Base-by-base conservation (phyloP, 1,139 yeast species). In the Geotrichum bryndzae region DNA sequence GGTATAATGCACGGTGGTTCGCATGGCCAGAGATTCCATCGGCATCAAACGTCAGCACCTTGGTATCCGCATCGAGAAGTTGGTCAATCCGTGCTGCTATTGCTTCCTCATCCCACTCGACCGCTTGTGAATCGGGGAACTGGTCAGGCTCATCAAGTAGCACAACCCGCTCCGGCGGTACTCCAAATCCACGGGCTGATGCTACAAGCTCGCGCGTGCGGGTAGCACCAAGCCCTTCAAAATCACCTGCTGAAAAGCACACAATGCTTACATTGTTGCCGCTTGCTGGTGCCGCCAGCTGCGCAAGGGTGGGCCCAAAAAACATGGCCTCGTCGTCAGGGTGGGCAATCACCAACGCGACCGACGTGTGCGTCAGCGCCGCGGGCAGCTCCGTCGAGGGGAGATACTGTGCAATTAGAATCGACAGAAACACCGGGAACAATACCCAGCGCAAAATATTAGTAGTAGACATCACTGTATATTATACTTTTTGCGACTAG, bases 281-380 rank as follows among this genome's bases (percentile, higher is more conserved):
- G 66, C 77, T 72, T 2, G 77, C 73, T 63, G 85, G 83, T 45
- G 77, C 66, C 5, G 70, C 53, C 18, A 74, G 67, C 38, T 69
- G 65, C 10, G 83, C 74, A 54, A 90, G 70, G 0, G 96, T 80
- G 0, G 99, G 99, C 0, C 92, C 84, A 71, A 94, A 95, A 75
- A 95, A 95, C 99, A 95, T 95, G 62, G 91, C 94, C 74, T 95
- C 99, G 73, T 95, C 99, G 74, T 95, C 99, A 0, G 99, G 99
- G 74, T 95, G 99, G 0, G 97, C 97, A 53, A 91, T 86, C 23
- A 94, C 78, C 57, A 89, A 66, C 25, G 75, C 68, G 52, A 77
- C 64, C 35, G 60, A 48, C 65, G 65, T 52, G 65, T 67, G 63
- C 61, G 66, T 56, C 50, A 70, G 64, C 27, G 56, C 66, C 25